Base-by-base conservation (phyloP, 2,329 filamentous ascomycete species). In the Helminthosporium solani region DNA sequence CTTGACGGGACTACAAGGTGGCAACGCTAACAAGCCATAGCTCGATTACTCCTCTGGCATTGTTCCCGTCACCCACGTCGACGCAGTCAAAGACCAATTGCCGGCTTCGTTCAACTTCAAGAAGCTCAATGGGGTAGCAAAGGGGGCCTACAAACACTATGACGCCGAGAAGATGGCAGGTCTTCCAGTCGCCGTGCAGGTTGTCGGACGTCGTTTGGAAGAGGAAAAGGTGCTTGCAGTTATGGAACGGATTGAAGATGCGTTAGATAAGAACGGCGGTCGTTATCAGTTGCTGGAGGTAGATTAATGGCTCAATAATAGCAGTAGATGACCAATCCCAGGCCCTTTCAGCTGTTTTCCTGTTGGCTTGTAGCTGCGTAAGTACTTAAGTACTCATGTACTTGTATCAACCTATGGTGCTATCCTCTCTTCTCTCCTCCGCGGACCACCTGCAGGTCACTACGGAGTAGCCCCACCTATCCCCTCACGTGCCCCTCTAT, bases 41-140 rank as follows among this genome's bases (percentile, higher is more conserved):
- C 81, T 96, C 39, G 92, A 96, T 66, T 96, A 96, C 70, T 82
- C 87, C 1, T 81, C 82, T 11, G 91, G 91, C 30, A 83, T 96
- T 28, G 63, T 97, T 18, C 91, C 92, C 0, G 84, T 96, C 1
- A 92, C 88, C 0, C 87, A 90, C 49, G 91, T 96, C 1, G 87
- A 96, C 62, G 78, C 79, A 55, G 62, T 69, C 1, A 75, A 83
- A 33, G 88, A 94, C 61, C 78, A 82, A 52, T 76, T 91, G 0
- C 82, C 90, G 0, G 57, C 73, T 0, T 72, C 70, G 1, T 88
- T 85, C 68, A 79, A 79, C 25, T 67, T 85, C 37, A 78, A 75
- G 45, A 81, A 81, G 44, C 76, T 92, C 40, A 94, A 96, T 56
- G 86, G 87, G 2, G 83, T 96, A 7, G 89, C 90, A 0, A 78